Base-by-base conservation (phyloP, 345 rosid genomes). In the Euphorbia lathyris region DNA sequence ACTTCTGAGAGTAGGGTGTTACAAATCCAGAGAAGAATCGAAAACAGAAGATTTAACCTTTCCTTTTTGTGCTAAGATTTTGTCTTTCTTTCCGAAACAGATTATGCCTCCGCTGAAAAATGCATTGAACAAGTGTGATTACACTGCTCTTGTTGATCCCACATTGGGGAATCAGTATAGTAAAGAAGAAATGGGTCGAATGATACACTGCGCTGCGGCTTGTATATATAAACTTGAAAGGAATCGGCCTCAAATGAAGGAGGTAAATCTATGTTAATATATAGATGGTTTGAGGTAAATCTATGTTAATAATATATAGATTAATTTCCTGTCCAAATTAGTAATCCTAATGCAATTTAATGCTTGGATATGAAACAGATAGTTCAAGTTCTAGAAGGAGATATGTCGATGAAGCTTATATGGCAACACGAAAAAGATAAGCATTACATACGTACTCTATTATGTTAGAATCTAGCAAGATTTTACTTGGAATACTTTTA, bases 51-150 rank as follows among this genome's bases (percentile, higher is more conserved):
- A 40, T 40, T 40, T 4, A 40, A 6, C 43, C 43, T 40, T 40
- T 32, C 5, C 5, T 32, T 32, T 32, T 32, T 2, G n/a, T n/a
- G n/a, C n/a, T n/a, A 32, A 32, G 36, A 40, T 40, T 4, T 40
- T 40, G 11, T 23, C 10, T 53, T 22, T 22, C 12, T 14, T 9
- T 26, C 51, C 16, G 4, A 3, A 20, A 9, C 68, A 75, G 78
- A 68, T 68, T 0, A 43, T 67, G 56, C 73, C 74, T 11, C 38
- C 55, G 22, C 48, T 75, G 25, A 61, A 64, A 34, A 40, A 72
- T 59, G 86, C 86, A 13, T 48, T 87, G 71, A 86, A 73, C 56
- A 79, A 69, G 36, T 68, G 82, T 5, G 83, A 81, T 71, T 83
- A 79, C 7, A 82, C 75, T 9, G 70, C 76, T 74, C 20, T 75